Conservation (phyloP, 1,284 basidiomycete genomes). For the Boletus nobilissimus region DNA sequence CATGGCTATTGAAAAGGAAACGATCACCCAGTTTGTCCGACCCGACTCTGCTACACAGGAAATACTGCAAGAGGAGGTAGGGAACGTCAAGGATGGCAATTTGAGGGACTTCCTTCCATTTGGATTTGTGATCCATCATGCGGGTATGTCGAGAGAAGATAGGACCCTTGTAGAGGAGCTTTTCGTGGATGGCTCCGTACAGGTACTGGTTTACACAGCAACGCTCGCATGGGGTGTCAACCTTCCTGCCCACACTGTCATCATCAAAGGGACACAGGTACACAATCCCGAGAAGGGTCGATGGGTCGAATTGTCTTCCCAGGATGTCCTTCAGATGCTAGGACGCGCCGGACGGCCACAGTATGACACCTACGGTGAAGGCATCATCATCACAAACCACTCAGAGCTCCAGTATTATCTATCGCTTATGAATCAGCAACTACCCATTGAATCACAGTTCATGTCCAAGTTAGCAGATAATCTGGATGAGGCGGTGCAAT, state of each 20-base stretch:
- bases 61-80: slow-evolving; percentile 86
- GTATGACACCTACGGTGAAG: slow-evolving; percentile 97
- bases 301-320: slow-evolving; percentile 95
- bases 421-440: slow-evolving; percentile 92
- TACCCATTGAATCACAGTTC: slow-evolving; percentile 97
- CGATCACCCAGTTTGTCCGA: slow-evolving; percentile 93
- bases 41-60: slow-evolving; percentile 90
- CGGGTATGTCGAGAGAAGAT: slow-evolving; percentile 97
- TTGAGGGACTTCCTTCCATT: slow-evolving; percentile 94
- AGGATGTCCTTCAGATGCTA: slow-evolving; percentile 99
- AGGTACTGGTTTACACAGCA: slow-evolving; percentile 96
- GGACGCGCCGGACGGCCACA: slow-evolving; percentile 98
- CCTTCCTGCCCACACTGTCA: slow-evolving; percentile 96
- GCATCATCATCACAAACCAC: slow-evolving; percentile 99
- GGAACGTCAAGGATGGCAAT: slow-evolving; percentile 86
- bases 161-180: slow-evolving; percentile 94
- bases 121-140: slow-evolving; percentile 98
- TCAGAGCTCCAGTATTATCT: slow-evolving; percentile 97
- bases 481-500: slow-evolving; percentile 97
- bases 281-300: slow-evolving; percentile 99
- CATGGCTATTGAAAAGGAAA: slow-evolving; percentile 96
- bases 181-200: slow-evolving; percentile 92
- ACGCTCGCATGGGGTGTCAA: slow-evolving; percentile 99
- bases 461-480: slow-evolving; percentile 95
- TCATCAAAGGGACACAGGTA: slow-evolving; percentile 99